A percentile compares a stretch with the other conserved stretches of the same genome.
Evolutionary conservation across 257 asterid genomes (phyloP).

Genomic region (Mentha longifolia): DNA sequence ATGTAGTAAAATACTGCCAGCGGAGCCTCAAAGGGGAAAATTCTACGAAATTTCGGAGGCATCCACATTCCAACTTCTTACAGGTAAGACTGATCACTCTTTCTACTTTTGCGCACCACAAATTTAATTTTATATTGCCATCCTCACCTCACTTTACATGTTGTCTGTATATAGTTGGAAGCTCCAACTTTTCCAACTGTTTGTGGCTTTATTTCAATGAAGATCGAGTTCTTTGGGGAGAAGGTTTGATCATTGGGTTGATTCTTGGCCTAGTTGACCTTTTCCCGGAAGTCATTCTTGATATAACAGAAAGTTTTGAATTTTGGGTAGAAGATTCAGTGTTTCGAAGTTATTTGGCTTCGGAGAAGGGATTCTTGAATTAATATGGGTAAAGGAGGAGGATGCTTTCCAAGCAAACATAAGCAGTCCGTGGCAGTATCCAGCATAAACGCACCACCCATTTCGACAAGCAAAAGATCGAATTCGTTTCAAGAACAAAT

Average conservation of each 20-base stretch:
- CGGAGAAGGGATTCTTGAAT: background rate
- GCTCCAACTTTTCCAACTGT: background rate
- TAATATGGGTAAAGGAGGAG: conserved; percentile 73
- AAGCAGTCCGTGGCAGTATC: conserved; percentile 38
- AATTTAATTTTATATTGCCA: background rate
- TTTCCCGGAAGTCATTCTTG: conserved; percentile 24
- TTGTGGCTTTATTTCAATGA: background rate
- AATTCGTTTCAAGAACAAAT: conserved; percentile 33
- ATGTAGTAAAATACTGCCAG: conserved; percentile 31
- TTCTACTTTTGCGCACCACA: conserved; percentile 19
- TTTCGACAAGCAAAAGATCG: conserved; percentile 31
- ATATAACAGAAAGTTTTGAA: background rate
- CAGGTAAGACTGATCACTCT: conserved; percentile 23
- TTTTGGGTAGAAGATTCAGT: background rate
- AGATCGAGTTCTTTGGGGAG: background rate
- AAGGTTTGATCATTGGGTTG: background rate
- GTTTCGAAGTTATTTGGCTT: no score
- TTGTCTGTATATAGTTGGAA: background rate
- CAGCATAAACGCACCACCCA: conserved; percentile 23
- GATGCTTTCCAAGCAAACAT: conserved; percentile 60
- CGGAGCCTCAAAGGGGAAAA: conserved; percentile 27
- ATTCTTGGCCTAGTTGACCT: conserved; percentile 18
- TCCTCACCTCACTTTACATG: background rate
- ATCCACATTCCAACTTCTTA: conserved; percentile 9
- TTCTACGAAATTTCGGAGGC: conserved; percentile 1